These are phyloP conservation scores for Amphibolis antarctica DNA, from an alignment of 106 monocot genomes.

Conservation along the genomic window DNA sequence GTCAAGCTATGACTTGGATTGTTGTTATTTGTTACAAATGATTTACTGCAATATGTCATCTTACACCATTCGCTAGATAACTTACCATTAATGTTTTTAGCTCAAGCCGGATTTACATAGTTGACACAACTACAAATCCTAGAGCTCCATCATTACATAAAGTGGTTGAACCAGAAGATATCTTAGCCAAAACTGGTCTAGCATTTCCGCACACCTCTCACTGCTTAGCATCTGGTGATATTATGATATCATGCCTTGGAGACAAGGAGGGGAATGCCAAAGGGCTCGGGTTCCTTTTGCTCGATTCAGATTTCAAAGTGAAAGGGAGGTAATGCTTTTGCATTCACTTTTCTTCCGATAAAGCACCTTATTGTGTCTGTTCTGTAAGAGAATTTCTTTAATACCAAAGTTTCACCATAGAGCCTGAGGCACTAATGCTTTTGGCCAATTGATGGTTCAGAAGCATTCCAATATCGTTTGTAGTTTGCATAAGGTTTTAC, in stretches of 20 bases:
- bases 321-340: slow-evolving; percentile 74
- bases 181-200: slow-evolving; percentile 68
- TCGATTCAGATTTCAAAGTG: slow-evolving; percentile 92
- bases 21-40: too few relatives aligned
- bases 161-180: slow-evolving; percentile 70
- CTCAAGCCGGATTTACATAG: slow-evolving; percentile 74
- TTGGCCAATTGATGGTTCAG: too few relatives aligned
- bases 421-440: too few relatives aligned
- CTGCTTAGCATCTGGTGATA: slow-evolving; percentile 94
- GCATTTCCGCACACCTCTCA: slow-evolving; percentile 92
- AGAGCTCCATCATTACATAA: slow-evolving; percentile 81
- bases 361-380: too few relatives aligned
- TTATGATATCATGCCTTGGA: slow-evolving; percentile 94
- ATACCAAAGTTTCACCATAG: too few relatives aligned
- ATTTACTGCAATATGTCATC: too few relatives aligned
- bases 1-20: too few relatives aligned
- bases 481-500: too few relatives aligned
- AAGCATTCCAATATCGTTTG: too few relatives aligned
- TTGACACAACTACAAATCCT: slow-evolving; percentile 62
- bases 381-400: too few relatives aligned
- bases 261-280: slow-evolving; percentile 86
- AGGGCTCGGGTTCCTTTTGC: slow-evolving; percentile 80
- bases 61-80: not conserved
- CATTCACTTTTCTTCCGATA: not conserved
- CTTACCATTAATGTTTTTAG: slow-evolving; percentile 34